A percentile compares a stretch with the other conserved stretches of the same genome.
These are phyloP conservation scores for Vitis hybrid DNA, from an alignment of 177 flowering plant genomes.

Conservation along the genomic window DNA sequence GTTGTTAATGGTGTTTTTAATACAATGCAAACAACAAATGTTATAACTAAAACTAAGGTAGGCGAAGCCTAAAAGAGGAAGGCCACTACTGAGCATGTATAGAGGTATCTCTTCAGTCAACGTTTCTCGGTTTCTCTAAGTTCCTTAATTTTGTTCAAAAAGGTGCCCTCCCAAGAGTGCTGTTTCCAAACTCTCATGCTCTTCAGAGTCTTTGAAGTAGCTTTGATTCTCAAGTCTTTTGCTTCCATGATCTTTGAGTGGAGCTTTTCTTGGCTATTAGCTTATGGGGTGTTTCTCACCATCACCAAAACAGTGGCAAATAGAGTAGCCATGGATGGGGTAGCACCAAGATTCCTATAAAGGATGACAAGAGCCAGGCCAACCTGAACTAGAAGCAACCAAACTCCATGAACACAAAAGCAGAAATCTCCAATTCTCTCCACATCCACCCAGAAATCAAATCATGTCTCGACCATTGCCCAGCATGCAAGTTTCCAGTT, in stretches of 20 bases:
- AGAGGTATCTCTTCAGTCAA: conserved; percentile 69
- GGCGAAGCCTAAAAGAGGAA: conserved; percentile 93
- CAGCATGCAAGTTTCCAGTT: too few relatives aligned
- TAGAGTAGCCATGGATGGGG: conserved; percentile 63
- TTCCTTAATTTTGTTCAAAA: conserved; percentile 48
- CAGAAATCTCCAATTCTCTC: conserved; percentile 79
- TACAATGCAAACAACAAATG: conserved; percentile 76
- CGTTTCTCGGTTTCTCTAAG: conserved; percentile 60
- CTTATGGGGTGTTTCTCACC: conserved; percentile 75
- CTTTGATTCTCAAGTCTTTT: conserved; percentile 71
- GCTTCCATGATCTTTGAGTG: conserved; percentile 85
- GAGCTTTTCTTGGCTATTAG: conserved; percentile 55
- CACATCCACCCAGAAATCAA: conserved; percentile 42
- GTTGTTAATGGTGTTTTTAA: conserved; percentile 62
- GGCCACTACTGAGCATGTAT: conserved; percentile 62
- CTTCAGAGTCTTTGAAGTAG: conserved; percentile 74
- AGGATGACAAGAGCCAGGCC: conserved; percentile 61
- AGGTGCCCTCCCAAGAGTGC: conserved; percentile 73
- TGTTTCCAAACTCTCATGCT: conserved; percentile 77
- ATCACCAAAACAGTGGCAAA: conserved; percentile 56
- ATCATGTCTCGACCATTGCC: too few relatives aligned
- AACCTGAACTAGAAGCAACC: conserved; percentile 83
- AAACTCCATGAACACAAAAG: conserved; percentile 64
- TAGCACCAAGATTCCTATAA: conserved; percentile 59
- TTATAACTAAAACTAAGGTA: conserved; percentile 65